phyloP scores from a whole-genome alignment of 2,329 filamentous ascomycete genomes.

The Botrytis elliptica region DNA sequence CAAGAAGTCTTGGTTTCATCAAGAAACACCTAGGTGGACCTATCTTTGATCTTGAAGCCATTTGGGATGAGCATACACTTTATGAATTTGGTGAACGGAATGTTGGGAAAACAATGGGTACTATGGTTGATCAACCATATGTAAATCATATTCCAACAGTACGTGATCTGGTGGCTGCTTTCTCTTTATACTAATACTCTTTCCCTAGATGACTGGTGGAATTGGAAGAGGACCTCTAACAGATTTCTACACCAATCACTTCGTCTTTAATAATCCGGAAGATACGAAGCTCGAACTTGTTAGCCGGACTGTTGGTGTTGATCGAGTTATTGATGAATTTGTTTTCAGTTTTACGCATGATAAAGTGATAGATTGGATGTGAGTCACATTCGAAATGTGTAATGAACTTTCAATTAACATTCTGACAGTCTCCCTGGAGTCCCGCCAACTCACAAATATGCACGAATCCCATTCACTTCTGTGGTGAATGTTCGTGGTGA shows the following conservation, averaged over 20 bases:
- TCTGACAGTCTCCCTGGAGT: slow-evolving; percentile 53
- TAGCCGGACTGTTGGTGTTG: slow-evolving; percentile 68
- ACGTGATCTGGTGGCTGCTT: slow-evolving; percentile 33
- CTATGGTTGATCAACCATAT: slow-evolving; percentile 77
- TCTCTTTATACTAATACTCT: not conserved
- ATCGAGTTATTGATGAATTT: slow-evolving; percentile 72
- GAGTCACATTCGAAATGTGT: slow-evolving; percentile 34
- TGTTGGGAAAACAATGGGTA: slow-evolving; percentile 72
- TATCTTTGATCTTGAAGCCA: slow-evolving; percentile 70
- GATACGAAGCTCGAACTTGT: slow-evolving; percentile 68
- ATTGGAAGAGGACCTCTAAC: slow-evolving; percentile 63
- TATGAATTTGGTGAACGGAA: slow-evolving; percentile 69
- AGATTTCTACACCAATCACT: slow-evolving; percentile 69
- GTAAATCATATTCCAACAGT: slow-evolving; percentile 75
- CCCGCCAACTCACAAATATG: slow-evolving; percentile 52
- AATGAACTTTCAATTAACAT: not conserved
- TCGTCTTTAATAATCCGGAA: slow-evolving; percentile 70
- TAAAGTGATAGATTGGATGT: slow-evolving; percentile 67
- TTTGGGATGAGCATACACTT: slow-evolving; percentile 77
- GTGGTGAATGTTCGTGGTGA: slow-evolving; percentile 69
- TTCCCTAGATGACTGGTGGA: slow-evolving; percentile 53
- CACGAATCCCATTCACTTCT: slow-evolving; percentile 62
- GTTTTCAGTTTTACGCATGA: slow-evolving; percentile 64
- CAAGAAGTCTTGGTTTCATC: slow-evolving; percentile 62
- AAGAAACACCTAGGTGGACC: slow-evolving; percentile 64